phyloP scores from a whole-genome alignment of 345 rosid species.

The Rubroshorea leprosula region DNA sequence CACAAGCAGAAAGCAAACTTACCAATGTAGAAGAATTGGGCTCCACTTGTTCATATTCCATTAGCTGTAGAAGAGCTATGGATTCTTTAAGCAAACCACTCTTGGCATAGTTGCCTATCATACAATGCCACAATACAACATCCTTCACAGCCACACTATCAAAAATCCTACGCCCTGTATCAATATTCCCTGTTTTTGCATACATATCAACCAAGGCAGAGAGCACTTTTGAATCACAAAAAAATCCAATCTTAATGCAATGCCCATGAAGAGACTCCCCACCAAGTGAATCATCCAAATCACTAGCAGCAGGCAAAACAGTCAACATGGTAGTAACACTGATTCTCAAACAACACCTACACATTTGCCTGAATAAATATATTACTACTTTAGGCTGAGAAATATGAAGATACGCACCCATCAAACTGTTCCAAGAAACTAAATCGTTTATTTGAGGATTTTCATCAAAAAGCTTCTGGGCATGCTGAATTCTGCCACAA shows the following conservation, averaged over 20 bases:
- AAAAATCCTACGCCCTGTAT: slow-evolving; percentile 40
- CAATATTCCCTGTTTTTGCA: slow-evolving; percentile 33
- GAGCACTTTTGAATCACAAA: slow-evolving; percentile 31
- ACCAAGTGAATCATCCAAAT: slow-evolving; percentile 29
- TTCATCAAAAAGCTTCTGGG: slow-evolving; percentile 58
- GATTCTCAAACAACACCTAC: slow-evolving; percentile 19
- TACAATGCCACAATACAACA: slow-evolving; percentile 56
- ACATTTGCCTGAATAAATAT: slow-evolving; percentile 35
- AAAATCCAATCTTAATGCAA: slow-evolving; percentile 42
- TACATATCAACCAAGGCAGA: slow-evolving; percentile 54
- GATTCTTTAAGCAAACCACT: slow-evolving; percentile 43
- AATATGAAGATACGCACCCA: slow-evolving; percentile 40
- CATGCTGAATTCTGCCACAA: slow-evolving; percentile 28
- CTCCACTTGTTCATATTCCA: slow-evolving; percentile 37
- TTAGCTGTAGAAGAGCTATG: slow-evolving; percentile 38
- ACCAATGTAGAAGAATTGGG: slow-evolving; percentile 52
- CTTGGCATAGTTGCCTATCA: slow-evolving; percentile 56
- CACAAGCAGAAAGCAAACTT: slow-evolving; percentile 51
- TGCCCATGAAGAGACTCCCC: slow-evolving; percentile 43
- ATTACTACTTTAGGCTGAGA: slow-evolving; percentile 28
- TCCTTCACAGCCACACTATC: slow-evolving; percentile 39
- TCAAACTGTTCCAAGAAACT: slow-evolving; percentile 52
- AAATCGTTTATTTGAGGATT: slow-evolving; percentile 33
- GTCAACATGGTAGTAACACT: slow-evolving; percentile 37
- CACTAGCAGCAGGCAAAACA: slow-evolving; percentile 33